A percentile compares a stretch with the other conserved stretches of the same genome.
Conservation (phyloP, 108 stramenopile species). For the Cyclotella sp. region DNA sequence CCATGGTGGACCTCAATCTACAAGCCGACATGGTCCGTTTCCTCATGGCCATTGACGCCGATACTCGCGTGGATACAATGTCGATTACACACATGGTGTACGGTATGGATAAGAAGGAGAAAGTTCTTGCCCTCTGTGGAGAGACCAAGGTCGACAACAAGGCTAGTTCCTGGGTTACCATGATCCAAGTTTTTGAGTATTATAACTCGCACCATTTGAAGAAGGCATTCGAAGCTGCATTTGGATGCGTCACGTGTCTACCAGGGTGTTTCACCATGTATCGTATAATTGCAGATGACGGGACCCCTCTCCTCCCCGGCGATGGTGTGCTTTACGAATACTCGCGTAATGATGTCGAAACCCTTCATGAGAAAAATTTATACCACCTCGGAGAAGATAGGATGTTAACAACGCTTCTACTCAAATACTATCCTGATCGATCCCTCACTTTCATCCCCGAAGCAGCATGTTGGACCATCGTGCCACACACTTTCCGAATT, state of each 20-base stretch:
- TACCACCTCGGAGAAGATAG: constrained; percentile 68
- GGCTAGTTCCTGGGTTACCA: constrained; percentile 58
- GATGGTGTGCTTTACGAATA: constrained; percentile 58
- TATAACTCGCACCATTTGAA: constrained; percentile 60
- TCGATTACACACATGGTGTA: constrained; percentile 63
- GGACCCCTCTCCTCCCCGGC: constrained; percentile 48
- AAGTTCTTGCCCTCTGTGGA: constrained; percentile 60
- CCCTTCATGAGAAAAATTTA: constrained; percentile 68
- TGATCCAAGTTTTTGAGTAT: constrained; percentile 71
- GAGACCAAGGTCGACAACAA: constrained; percentile 72
- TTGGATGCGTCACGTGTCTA: constrained; percentile 67
- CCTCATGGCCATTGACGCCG: constrained; percentile 68
- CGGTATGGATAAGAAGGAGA: constrained; percentile 62
- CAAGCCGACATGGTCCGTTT: constrained; percentile 62
- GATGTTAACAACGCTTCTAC: constrained; percentile 71
- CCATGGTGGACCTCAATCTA: constrained; percentile 54
- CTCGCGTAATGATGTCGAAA: constrained; percentile 59
- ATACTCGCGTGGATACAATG: constrained; percentile 57
- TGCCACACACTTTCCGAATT: constrained; percentile 59
- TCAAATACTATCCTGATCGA: constrained; percentile 58
- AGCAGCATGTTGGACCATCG: constrained; percentile 66
- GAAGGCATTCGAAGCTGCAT: constrained; percentile 68
- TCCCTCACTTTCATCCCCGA: constrained; percentile 60
- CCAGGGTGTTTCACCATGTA: constrained; percentile 75
- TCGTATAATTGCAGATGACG: constrained; percentile 52